Evolutionary conservation across 768 basidiomycete genomes (phyloP), one percentile per base, ranked within the genome.

Genomic region (Mycena galericulata): DNA sequence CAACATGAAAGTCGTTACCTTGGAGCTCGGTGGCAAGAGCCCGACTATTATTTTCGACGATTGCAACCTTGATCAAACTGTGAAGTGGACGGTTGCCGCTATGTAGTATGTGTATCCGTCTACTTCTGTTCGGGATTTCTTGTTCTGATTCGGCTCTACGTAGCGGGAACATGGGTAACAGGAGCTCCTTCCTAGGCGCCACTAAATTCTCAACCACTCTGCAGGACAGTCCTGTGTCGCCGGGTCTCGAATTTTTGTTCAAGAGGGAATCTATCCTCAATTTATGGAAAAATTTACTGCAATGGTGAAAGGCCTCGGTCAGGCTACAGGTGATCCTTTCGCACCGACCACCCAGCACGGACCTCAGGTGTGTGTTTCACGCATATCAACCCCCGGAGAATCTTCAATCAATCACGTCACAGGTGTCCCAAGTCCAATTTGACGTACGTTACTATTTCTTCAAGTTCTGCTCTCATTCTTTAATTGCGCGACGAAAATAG

Each of bases 231-330:
- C 86, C n/a, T 96, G 95, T 80, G 88, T 88, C 70, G 94, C 94
- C 9, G 92, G 94, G 15, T 92, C 94, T 17, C 88, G 96, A 55
- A 90, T 96, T 69, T 96, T 88, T 75, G 92, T 97, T 14, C 94
- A 96, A 71, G 85, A 86, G 58, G 80, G 82, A 8, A 88, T 96
- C 71, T 96, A 96, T 77, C 92, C 95, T 77, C 78, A 89, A 71
- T 96, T 97, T 84, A 78, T 95, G 58, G 76, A 80, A 54, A 82
- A 77, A 59, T 91, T 92, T 77, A 85, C 86, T 1, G 85, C 79
- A 29, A 84, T 86, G 77, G 83, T 90, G 54, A 79, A 81, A 74
- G 62, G 75, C 0, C 79, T 92, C 77, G 88, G 88, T 1, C 43
- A 55, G 20, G 67, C 70, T 77, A 80, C 93, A 60, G 94, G 93